Percentiles rank a stretch among this genome's conserved stretches.
phyloP scores from a whole-genome alignment of 139 green algal genomes.

The Closterium sp. region DNA sequence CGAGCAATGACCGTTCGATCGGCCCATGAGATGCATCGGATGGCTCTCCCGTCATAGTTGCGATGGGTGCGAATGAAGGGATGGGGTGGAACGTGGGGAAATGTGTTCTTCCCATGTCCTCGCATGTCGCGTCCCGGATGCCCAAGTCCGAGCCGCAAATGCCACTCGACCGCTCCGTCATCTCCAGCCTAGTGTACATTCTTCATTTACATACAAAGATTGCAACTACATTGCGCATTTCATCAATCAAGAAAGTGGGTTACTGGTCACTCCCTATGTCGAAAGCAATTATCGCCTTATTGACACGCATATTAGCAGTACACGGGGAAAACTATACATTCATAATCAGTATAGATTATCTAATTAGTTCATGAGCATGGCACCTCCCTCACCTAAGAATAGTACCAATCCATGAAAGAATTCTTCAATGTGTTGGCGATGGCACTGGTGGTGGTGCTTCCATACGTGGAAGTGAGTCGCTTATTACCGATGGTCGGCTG shows the following conservation, averaged over 20 bases:
- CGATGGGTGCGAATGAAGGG: background rate
- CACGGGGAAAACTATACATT: too few relatives aligned
- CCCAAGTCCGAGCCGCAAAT: background rate
- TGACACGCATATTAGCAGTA: too few relatives aligned
- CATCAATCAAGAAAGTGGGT: too few relatives aligned
- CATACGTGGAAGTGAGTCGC: background rate
- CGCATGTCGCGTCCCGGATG: background rate
- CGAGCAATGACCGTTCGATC: background rate
- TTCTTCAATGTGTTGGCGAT: background rate
- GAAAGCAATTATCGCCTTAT: too few relatives aligned
- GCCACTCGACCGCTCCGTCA: too few relatives aligned
- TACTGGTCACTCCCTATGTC: too few relatives aligned
- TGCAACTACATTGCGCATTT: too few relatives aligned
- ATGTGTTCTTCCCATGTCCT: background rate
- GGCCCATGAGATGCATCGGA: background rate
- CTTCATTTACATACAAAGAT: too few relatives aligned
- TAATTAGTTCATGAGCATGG: too few relatives aligned
- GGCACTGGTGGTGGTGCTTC: background rate
- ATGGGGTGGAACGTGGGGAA: background rate
- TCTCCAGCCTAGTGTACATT: too few relatives aligned
- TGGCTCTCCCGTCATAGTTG: background rate
- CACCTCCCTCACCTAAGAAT: background rate
- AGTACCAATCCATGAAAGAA: background rate
- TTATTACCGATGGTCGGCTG: background rate
- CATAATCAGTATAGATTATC: too few relatives aligned